Evolutionary conservation across 2,329 filamentous ascomycete species (phyloP).

Genomic region (Diplodia intermedia): DNA sequence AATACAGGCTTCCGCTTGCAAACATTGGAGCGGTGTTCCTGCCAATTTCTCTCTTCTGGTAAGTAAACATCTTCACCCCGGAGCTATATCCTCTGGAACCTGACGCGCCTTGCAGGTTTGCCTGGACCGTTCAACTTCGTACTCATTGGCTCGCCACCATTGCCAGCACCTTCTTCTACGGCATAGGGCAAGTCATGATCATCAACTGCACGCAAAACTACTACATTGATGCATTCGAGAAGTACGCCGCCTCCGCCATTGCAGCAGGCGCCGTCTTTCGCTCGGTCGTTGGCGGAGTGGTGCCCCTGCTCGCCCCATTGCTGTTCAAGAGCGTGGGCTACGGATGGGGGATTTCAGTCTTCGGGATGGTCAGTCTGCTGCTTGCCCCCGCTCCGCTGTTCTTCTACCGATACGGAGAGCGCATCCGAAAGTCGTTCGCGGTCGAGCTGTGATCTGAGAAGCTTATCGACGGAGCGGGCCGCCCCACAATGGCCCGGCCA

Average conservation of each 20-base stretch:
- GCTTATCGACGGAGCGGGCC: constrained; percentile 5
- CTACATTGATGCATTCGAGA: constrained; percentile 61
- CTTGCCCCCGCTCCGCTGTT: constrained; percentile 59
- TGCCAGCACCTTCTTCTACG: constrained; percentile 56
- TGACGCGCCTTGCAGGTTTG: constrained; percentile 40
- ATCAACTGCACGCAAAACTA: constrained; percentile 63
- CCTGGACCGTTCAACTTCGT: constrained; percentile 53
- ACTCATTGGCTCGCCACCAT: constrained; percentile 53
- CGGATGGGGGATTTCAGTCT: constrained; percentile 59
- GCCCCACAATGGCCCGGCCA: constrained; percentile 10
- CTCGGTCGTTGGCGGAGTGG: constrained; percentile 54
- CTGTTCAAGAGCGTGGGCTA: constrained; percentile 56
- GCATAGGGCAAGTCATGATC: constrained; percentile 61
- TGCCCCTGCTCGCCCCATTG: constrained; percentile 54
- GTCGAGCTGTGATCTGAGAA: constrained; percentile 37
- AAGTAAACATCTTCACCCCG: constrained; percentile 33
- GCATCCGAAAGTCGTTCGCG: constrained; percentile 55
- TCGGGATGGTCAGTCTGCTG: constrained; percentile 53
- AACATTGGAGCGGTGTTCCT: constrained; percentile 55
- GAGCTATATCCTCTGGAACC: background rate
- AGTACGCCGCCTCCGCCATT: constrained; percentile 59
- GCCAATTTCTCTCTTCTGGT: constrained; percentile 53
- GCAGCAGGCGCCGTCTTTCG: constrained; percentile 59
- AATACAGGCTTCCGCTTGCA: constrained; percentile 55
- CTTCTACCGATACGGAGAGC: constrained; percentile 57